phyloP scores from a whole-genome alignment of 2,329 filamentous ascomycete genomes.

The Fusarium nurragi region DNA sequence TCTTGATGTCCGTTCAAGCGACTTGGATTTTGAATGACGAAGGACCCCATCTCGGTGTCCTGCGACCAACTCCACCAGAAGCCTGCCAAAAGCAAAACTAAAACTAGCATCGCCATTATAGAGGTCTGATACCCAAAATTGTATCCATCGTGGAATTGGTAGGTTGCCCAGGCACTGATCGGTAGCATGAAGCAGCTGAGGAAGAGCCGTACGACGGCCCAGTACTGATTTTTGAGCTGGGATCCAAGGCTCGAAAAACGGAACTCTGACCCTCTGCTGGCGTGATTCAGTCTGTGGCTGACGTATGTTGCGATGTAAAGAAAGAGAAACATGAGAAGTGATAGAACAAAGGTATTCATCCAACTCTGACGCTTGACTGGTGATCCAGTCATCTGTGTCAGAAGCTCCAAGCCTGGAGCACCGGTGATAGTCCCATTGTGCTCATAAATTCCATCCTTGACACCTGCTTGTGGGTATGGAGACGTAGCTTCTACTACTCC shows the following conservation, averaged over 20 bases:
- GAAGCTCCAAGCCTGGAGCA: constrained; percentile 66
- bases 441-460: constrained; percentile 68
- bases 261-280: accelerated
- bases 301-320: constrained; percentile 65
- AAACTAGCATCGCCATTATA: constrained; percentile 49
- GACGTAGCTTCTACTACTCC: constrained; percentile 38
- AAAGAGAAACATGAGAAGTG: constrained; percentile 67
- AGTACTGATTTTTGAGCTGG: constrained; percentile 52
- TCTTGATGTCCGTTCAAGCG: too few species aligned
- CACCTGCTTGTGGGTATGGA: constrained; percentile 42
- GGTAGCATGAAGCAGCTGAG: constrained; percentile 82
- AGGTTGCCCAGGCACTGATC: constrained; percentile 75
- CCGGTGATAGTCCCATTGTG: constrained; percentile 69
- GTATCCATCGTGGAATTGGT: constrained; percentile 62
- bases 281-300: background rate
- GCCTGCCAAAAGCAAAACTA: constrained; percentile 32
- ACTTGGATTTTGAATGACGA: background rate
- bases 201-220: constrained; percentile 71
- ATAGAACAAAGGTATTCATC: constrained; percentile 74
- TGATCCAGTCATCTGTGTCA: constrained; percentile 75
- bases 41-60: constrained; percentile 1
- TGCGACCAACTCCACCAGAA: constrained; percentile 44
- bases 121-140: constrained; percentile 37
- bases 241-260: accelerated
- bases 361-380: constrained; percentile 70